These are phyloP conservation scores for Furculomyces boomerangus DNA, from an alignment of 371 early-diverging fungal species.

Conservation along the genomic window DNA sequence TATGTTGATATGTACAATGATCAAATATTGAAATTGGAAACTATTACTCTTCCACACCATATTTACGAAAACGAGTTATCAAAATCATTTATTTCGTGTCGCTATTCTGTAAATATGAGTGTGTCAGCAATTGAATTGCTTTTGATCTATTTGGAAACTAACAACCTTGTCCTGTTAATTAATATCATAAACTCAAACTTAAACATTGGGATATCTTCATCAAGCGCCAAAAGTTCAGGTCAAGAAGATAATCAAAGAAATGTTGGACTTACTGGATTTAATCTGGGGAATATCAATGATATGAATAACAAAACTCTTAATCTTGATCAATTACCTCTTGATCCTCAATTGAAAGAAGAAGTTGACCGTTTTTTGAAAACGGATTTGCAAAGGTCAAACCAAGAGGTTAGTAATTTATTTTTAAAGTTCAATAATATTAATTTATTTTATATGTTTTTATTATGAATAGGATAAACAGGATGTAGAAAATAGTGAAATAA, in stretches of 20 bases:
- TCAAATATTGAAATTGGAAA: conserved; percentile 41
- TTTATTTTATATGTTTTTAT: no score
- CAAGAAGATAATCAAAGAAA: conserved; percentile 29
- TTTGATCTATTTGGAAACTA: conserved; percentile 83
- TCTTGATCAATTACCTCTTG: conserved; percentile 40
- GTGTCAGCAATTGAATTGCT: conserved; percentile 85
- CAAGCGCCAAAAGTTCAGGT: not conserved
- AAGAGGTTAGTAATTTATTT: no score
- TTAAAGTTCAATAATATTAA: no score
- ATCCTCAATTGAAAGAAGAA: conserved; percentile 28
- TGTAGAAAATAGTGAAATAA: no score
- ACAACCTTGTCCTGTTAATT: conserved; percentile 67
- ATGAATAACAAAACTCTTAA: conserved; percentile 57
- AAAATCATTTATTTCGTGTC: conserved; percentile 58
- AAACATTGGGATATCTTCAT: conserved; percentile 32
- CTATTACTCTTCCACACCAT: conserved; percentile 55
- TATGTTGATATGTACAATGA: conserved; percentile 51
- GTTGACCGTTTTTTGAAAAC: conserved; percentile 27
- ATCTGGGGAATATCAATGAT: conserved; percentile 52
- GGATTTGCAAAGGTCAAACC: conserved; percentile 23
- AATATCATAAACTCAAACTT: conserved; percentile 90
- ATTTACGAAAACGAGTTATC: conserved; percentile 66
- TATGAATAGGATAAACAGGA: no score
- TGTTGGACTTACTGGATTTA: conserved; percentile 61
- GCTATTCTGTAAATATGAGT: conserved; percentile 79